A percentile compares a stretch with the other conserved stretches of the same genome.
These are phyloP conservation scores for Phylloporus sp. DNA, from an alignment of 768 basidiomycete species.

Conservation along the genomic window DNA sequence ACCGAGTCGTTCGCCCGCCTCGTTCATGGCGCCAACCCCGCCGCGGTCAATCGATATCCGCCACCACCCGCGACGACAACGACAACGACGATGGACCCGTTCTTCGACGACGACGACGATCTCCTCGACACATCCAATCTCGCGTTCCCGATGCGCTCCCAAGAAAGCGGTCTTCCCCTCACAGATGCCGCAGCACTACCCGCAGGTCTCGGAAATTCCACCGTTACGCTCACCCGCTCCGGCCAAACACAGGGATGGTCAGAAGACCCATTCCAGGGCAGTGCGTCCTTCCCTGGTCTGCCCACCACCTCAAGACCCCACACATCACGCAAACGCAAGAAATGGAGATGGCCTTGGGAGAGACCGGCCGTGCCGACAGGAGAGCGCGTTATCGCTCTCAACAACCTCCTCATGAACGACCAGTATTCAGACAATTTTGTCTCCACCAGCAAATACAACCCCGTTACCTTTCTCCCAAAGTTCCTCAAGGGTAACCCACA, in stretches of 20 bases:
- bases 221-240: constrained; percentile 35
- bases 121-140: constrained; percentile 10
- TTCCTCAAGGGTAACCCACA: constrained; percentile 76
- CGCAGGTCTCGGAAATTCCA: constrained; percentile 53
- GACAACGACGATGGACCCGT: constrained; percentile 55
- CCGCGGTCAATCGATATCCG: constrained; percentile 41
- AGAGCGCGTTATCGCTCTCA: constrained; percentile 79
- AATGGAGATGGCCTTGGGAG: constrained; percentile 84
- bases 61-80: constrained; percentile 43
- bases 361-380: constrained; percentile 62
- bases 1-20: constrained; percentile 29
- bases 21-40: constrained; percentile 27
- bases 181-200: constrained; percentile 56
- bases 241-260: constrained; percentile 68
- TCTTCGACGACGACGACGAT: constrained; percentile 76
- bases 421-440: constrained; percentile 81
- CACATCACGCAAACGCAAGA: constrained; percentile 20
- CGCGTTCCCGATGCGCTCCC: constrained; percentile 37
- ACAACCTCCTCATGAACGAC: constrained; percentile 62
- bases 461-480: constrained; percentile 83
- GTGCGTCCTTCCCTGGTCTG: constrained; percentile 37
- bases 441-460: constrained; percentile 93
- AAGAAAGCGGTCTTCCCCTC: constrained; percentile 54
- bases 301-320: constrained; percentile 17
- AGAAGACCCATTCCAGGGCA: constrained; percentile 51